Conservation (phyloP, 2,329 filamentous ascomycete genomes). For the Talaromyces verruculosus region DNA sequence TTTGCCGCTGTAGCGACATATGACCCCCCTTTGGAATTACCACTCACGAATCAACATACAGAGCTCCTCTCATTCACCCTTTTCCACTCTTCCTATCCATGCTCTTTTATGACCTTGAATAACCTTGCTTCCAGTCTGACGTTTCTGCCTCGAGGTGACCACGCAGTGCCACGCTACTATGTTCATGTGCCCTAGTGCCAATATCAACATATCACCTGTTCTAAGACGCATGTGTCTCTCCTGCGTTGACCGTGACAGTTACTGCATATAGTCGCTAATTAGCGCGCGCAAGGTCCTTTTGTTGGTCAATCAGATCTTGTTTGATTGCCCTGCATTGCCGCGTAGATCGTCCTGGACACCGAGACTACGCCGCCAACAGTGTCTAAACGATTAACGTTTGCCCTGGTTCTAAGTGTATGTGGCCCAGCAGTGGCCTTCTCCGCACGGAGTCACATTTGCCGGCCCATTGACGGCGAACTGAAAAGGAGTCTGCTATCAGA, state of each 20-base stretch:
- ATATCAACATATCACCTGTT: constrained; percentile 17
- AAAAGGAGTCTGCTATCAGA: constrained; percentile 1
- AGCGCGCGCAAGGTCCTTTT: constrained; percentile 20
- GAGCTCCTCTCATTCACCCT: background rate
- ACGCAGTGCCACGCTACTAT: constrained; percentile 14
- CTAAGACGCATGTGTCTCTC: constrained; percentile 9
- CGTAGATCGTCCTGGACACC: constrained; percentile 20
- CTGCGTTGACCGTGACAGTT: constrained; percentile 17
- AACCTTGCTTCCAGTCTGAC: background rate
- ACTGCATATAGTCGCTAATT: constrained; percentile 21
- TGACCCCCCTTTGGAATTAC: constrained; percentile 6
- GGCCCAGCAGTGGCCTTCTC: constrained; percentile 17
- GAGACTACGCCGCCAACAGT: constrained; percentile 17
- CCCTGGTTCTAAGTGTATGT: constrained; percentile 5
- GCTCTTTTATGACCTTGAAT: background rate
- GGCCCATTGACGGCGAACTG: background rate
- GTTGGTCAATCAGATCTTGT: constrained; percentile 19
- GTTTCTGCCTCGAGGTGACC: constrained; percentile 20
- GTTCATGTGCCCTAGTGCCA: constrained; percentile 19
- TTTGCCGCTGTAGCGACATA: constrained; percentile 12
- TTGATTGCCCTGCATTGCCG: constrained; percentile 22
- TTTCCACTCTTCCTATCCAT: background rate
- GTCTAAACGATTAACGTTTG: constrained; percentile 13
- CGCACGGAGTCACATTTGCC: constrained; percentile 16
- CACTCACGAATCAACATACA: constrained; percentile 15